Evolutionary conservation across 2,329 filamentous ascomycete species (phyloP), one percentile per base, ranked within the genome.

Genomic region (Fusarium sarcochroum): DNA sequence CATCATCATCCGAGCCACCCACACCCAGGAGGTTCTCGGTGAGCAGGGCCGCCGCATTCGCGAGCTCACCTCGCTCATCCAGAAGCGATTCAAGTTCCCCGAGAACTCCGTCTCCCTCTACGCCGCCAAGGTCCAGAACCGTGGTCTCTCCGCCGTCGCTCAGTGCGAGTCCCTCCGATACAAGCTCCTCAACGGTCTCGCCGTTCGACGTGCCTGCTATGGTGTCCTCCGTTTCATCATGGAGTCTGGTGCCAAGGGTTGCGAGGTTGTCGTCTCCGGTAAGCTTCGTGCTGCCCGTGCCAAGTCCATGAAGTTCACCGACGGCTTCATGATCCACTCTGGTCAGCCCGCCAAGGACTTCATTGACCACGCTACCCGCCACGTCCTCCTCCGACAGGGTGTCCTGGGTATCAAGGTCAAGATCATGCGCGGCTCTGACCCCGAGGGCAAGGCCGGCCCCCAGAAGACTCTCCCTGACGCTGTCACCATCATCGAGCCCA

Each of bases 281-380:
- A 99, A 99, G 91, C 93, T 99, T 78, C 92, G 96, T 82, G 96
- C 96, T 84, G 96, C 96, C 80, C 94, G 96, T 89, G 96, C 96
- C 86, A 99, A 99, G 93, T 93, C 90, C 87, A 99, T 99, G 96
- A 99, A 99, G 92, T 99, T 99, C 92, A 99, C 96, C 85, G 94
- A 99, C 85, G 96, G 96, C 83, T 99, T 99, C 93, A 99, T 99
- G 96, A 99, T 99, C 87, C 96, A 99, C 93, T 99, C 96, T 80
- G 96, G 96, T 87, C 96, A 99, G 85, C 96, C 96, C 81, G 96
- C 95, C 81, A 95, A 97, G 87, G 96, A 99, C 87, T 99, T 99
- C 89, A 99, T 99, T 84, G 96, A 99, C 89, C 89, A 87, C 80
- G 97, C 97, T 78, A 98, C 96, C 80, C 96, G 96, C 79, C 96